Base-by-base conservation (phyloP, 176 grass and related monocot genomes). In the Bolboschoenus planiculmis region DNA sequence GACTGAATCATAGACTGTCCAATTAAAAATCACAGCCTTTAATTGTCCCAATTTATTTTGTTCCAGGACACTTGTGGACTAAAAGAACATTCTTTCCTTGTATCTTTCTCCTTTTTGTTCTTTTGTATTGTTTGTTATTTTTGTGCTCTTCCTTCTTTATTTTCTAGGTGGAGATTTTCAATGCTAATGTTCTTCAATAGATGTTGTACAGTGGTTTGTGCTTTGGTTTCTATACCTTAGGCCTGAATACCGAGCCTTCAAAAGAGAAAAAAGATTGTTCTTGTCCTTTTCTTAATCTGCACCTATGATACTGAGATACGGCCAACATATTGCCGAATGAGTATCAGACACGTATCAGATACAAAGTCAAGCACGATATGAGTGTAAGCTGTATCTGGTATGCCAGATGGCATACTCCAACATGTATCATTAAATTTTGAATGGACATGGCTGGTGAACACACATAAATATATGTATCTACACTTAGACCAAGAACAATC, bases 121-220 rank as follows among this genome's bases (percentile, higher is more conserved):
- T 31, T 4, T 30, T 62, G 5, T 62, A 10, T 62, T 62, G 26
- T 62, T 30, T 62, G 26, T 62, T 31, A 62, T 62, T 29, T 35
- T 40, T 81, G 34, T 57, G 18, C 30, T 80, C 77, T 81, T 40
- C 36, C 18, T 80, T 80, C 51, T 81, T 81, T 35, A 29, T 81
- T 11, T 3, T 23, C n/a, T 8, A 2, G 61, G 47, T 20, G 51
- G 34, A 29, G 10, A n/a, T 27, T 62, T 62, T 62, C 58, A 62
- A 30, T 30, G 58, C 10, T 30, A 62, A 62, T 31, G 0, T 29
- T 30, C 10, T 61, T 62, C 58, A 62, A n/a, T n/a, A n/a, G n/a
- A 31, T 29, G 58, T 14, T 62, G 26, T 62, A 10, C 11, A 30
- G 10, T 62, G n/a, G n/a, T 10, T 30, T 29, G 26, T 7, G 3